Evolutionary conservation across 2,329 filamentous ascomycete species (phyloP).

Genomic region (Emydomyces testavorans): DNA sequence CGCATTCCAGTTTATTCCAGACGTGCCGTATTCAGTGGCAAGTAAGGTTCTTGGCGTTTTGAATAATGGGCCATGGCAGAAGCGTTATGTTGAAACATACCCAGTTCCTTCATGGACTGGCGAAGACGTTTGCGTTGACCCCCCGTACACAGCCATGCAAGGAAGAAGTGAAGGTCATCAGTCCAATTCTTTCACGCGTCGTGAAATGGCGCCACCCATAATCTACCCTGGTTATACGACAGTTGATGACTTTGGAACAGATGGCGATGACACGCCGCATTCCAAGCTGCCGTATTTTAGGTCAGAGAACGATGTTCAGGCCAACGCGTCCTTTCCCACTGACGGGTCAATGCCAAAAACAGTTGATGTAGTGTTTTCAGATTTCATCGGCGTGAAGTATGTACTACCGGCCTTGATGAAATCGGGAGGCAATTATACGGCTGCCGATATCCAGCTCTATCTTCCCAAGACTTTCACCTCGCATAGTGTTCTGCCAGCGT

Average conservation of each 20-base stretch:
- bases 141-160: slow-evolving; percentile 11
- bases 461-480: slow-evolving; percentile 22
- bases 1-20: slow-evolving; percentile 23
- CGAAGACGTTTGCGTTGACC: slow-evolving; percentile 17
- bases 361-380: slow-evolving; percentile 21
- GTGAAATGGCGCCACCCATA: slow-evolving; percentile 4
- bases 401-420: slow-evolving; percentile 19
- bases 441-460: slow-evolving; percentile 23
- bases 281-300: slow-evolving; percentile 19
- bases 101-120: not conserved
- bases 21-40: slow-evolving; percentile 24
- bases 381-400: slow-evolving; percentile 18
- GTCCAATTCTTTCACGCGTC: slow-evolving; percentile 19
- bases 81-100: slow-evolving; percentile 17
- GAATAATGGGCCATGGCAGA: slow-evolving; percentile 22
- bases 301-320: slow-evolving; percentile 24
- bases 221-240: slow-evolving; percentile 24
- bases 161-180: slow-evolving; percentile 1
- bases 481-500: slow-evolving; percentile 25
- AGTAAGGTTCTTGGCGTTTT: slow-evolving; percentile 21
- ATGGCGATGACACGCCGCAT: slow-evolving; percentile 28
- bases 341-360: slow-evolving; percentile 17
- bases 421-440: slow-evolving; percentile 24
- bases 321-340: slow-evolving; percentile 23
- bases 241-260: slow-evolving; percentile 26